phyloP scores from a whole-genome alignment of 1,284 basidiomycete species.

The Puccinia triticina region DNA sequence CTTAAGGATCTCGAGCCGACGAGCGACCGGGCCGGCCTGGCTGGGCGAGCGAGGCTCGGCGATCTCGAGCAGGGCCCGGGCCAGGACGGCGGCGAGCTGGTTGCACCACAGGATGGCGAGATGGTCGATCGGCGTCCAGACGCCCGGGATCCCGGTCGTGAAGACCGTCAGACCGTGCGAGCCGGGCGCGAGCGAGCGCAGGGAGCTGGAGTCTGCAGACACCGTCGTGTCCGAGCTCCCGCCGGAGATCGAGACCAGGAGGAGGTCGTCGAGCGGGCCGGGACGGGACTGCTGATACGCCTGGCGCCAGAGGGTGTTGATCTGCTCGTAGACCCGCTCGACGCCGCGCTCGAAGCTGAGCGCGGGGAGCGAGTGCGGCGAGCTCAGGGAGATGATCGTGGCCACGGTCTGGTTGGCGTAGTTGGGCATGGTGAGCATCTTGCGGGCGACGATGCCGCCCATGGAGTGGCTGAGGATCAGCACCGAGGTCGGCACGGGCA shows the following conservation, averaged over 20 bases:
- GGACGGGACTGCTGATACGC: constrained; percentile 59
- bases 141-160: constrained; percentile 80
- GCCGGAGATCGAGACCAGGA: constrained; percentile 85
- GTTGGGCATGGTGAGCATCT: constrained; percentile 68
- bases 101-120: constrained; percentile 98
- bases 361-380: constrained; percentile 85
- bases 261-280: constrained; percentile 55
- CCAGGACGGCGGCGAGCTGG: constrained; percentile 87
- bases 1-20: constrained; percentile 45
- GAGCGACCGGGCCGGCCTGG: constrained; percentile 41
- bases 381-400: constrained; percentile 88
- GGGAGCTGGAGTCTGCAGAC: constrained; percentile 82
- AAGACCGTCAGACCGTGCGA: constrained; percentile 75
- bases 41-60: constrained; percentile 58
- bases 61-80: constrained; percentile 74
- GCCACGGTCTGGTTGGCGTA: constrained; percentile 64
- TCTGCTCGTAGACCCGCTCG: constrained; percentile 70
- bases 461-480: constrained; percentile 92
- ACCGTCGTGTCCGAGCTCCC: constrained; percentile 91
- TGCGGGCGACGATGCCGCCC: constrained; percentile 88
- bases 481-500: constrained; percentile 62
- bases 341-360: constrained; percentile 81
- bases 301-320: constrained; percentile 60
- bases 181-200: constrained; percentile 63
- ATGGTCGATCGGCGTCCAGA: constrained; percentile 94